Evolutionary conservation across 2,329 filamentous ascomycete genomes (phyloP).

Genomic region (Tolypocladium guangdongense): DNA sequence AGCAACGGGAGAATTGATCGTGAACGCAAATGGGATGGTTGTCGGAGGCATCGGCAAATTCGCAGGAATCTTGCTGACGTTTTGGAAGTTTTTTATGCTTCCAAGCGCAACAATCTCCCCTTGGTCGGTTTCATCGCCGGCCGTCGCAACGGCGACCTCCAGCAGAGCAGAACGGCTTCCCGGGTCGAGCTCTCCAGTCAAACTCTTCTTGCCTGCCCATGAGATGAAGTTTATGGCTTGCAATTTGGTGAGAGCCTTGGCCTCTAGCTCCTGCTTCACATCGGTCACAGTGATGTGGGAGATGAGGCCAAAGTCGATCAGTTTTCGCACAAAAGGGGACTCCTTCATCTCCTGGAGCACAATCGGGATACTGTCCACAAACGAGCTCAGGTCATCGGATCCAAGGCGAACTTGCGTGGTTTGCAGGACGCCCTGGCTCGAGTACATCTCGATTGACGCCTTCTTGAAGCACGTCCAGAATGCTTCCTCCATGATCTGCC

Average conservation of each 20-base stretch:
- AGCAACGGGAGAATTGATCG: constrained; percentile 51
- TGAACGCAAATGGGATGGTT: constrained; percentile 79
- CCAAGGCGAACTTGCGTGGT: constrained; percentile 72
- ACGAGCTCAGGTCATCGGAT: constrained; percentile 53
- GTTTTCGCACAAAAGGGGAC: constrained; percentile 64
- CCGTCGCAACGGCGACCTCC: constrained; percentile 66
- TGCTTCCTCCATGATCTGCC: constrained; percentile 80
- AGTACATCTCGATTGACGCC: constrained; percentile 77
- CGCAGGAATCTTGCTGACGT: constrained; percentile 67
- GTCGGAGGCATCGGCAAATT: constrained; percentile 69
- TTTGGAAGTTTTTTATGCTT: constrained; percentile 64
- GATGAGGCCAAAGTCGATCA: constrained; percentile 79
- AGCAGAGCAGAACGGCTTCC: constrained; percentile 59
- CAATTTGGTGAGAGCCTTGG: constrained; percentile 65
- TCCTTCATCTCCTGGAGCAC: constrained; percentile 66
- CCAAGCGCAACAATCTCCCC: constrained; percentile 69
- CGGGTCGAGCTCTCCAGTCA: constrained; percentile 60
- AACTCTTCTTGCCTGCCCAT: constrained; percentile 68
- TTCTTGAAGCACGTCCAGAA: constrained; percentile 90
- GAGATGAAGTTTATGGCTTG: constrained; percentile 76
- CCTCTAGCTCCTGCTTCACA: constrained; percentile 71
- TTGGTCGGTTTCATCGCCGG: constrained; percentile 47
- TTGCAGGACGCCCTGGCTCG: constrained; percentile 76
- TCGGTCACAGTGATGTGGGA: constrained; percentile 79
- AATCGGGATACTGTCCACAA: constrained; percentile 81